Conservation (phyloP, 768 basidiomycete species). For the Rhizopogon vinicolor region DNA sequence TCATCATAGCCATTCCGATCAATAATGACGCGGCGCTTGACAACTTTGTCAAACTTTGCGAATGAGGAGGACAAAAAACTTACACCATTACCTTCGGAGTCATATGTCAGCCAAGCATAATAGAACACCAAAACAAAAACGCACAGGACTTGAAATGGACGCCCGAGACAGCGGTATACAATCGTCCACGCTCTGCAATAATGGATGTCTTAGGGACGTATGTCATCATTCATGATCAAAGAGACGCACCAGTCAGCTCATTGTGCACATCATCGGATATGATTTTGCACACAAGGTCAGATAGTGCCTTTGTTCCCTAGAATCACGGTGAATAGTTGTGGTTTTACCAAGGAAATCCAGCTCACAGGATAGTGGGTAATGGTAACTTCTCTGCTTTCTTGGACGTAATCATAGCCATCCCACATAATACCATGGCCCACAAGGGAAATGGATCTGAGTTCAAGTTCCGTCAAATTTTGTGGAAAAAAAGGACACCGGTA, state of each 20-base stretch:
- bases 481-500: neutral
- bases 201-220: neutral
- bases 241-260: conserved; percentile 6
- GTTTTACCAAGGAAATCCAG: neutral
- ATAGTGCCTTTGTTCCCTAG: conserved; percentile 10
- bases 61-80: neutral
- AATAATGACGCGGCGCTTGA: neutral
- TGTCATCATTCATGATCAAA: neutral
- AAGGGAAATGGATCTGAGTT: neutral
- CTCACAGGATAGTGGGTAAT: conserved; percentile 7
- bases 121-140: neutral
- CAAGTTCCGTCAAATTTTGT: neutral
- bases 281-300: conserved; percentile 6
- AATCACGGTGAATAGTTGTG: neutral
- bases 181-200: conserved; percentile 4
- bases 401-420: conserved; percentile 5
- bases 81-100: neutral
- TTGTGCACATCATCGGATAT: conserved; percentile 5
- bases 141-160: conserved; percentile 12
- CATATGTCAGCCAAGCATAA: neutral
- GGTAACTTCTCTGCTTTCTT: neutral
- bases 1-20: neutral
- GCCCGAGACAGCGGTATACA: conserved; percentile 10
- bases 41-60: neutral
- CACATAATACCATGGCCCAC: conserved; percentile 1